A percentile compares a stretch with the other conserved stretches of the same genome.
Conservation (phyloP, 371 early-diverging fungal genomes). For the Mucor circinelloides region DNA sequence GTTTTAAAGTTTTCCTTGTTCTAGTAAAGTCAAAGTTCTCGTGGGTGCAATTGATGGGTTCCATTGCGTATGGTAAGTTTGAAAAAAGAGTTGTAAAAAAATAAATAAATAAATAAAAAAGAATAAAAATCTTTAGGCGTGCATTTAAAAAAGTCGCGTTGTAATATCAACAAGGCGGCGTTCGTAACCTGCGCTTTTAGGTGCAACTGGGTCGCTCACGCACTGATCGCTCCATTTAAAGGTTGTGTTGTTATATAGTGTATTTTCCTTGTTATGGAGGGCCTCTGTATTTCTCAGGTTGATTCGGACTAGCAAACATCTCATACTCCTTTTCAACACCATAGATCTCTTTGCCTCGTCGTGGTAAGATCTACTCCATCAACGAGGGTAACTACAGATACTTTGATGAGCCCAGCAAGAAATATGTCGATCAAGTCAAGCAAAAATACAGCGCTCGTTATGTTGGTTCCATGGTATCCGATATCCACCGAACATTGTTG, state of each 20-base stretch:
- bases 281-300: background rate
- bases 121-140: background rate
- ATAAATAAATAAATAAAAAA: background rate
- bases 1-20: background rate
- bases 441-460: constrained; percentile 95
- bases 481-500: constrained; percentile 96
- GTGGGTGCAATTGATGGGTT: background rate
- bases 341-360: constrained; percentile 75
- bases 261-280: too few species aligned
- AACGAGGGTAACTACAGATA: constrained; percentile 97
- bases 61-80: background rate
- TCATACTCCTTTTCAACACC: background rate
- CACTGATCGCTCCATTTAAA: too few species aligned
- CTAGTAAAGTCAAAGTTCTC: background rate
- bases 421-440: constrained; percentile 88
- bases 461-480: constrained; percentile 98
- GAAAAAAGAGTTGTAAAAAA: background rate
- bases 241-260: too few species aligned
- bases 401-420: constrained; percentile 87
- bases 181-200: too few species aligned
- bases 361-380: constrained; percentile 96
- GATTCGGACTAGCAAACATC: background rate
- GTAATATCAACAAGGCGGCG: too few species aligned
- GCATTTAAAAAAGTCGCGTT: background rate
- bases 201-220: too few species aligned